Conservation (phyloP, 2,329 filamentous ascomycete species). For the Trichoderma simmonsii region DNA sequence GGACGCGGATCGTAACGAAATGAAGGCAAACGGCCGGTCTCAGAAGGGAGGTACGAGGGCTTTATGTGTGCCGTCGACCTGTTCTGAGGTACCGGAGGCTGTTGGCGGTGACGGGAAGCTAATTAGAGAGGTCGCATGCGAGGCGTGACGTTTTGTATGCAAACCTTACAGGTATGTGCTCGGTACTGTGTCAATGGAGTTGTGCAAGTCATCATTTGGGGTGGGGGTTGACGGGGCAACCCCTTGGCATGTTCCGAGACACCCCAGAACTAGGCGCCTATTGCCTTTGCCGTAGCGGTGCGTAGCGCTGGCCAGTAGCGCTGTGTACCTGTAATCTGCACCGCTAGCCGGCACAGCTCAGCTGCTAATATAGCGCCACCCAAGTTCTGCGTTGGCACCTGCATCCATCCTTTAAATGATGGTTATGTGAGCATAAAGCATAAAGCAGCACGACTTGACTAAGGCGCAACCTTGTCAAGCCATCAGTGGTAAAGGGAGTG, state of each 20-base stretch:
- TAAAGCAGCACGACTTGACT: background rate
- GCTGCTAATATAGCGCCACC: background rate
- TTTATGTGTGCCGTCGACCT: background rate
- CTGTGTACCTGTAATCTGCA: conserved; percentile 5
- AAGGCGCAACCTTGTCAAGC: background rate
- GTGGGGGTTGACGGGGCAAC: conserved; percentile 27
- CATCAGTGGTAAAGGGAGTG: background rate
- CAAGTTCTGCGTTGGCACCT: background rate
- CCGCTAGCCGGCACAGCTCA: conserved; percentile 12
- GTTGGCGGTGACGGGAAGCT: conserved; percentile 14
- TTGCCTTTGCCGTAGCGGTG: background rate
- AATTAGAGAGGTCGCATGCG: conserved; percentile 15
- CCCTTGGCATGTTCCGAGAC: conserved; percentile 19
- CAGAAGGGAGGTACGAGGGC: background rate
- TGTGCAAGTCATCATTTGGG: conserved; percentile 1
- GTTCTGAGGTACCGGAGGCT: background rate
- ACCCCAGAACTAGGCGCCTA: background rate
- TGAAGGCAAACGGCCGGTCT: background rate
- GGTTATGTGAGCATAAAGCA: background rate
- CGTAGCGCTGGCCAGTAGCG: background rate
- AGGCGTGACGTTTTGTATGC: conserved; percentile 20
- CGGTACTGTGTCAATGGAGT: conserved; percentile 1
- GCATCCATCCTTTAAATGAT: background rate
- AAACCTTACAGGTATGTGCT: conserved; percentile 8
- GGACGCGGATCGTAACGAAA: conserved; percentile 1